These are phyloP conservation scores for Eucalyptus urophylla DNA, from an alignment of 345 rosid genomes.

Conservation along the genomic window DNA sequence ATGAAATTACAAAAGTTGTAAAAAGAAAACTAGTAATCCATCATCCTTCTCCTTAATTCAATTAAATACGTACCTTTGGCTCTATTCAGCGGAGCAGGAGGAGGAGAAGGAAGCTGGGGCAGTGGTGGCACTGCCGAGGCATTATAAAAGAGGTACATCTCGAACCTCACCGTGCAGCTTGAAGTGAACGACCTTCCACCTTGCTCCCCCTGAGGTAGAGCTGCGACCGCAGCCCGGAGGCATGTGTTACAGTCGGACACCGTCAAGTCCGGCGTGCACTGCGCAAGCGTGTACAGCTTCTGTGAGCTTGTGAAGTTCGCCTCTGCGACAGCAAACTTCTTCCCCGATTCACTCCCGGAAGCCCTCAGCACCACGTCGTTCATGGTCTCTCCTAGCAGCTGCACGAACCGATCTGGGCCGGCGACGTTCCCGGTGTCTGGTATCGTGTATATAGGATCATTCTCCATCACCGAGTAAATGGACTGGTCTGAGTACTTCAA, in stretches of 20 bases:
- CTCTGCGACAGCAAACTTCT: background rate
- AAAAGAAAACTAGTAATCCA: background rate
- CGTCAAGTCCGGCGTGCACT: background rate
- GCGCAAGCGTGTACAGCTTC: background rate
- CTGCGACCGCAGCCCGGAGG: background rate
- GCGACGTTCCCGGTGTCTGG: background rate
- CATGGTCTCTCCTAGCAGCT: background rate
- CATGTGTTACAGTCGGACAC: background rate
- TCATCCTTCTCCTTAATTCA: background rate
- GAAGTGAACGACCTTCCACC: background rate
- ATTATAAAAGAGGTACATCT: background rate
- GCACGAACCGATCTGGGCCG: background rate
- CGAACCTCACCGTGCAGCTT: background rate
- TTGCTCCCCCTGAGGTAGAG: background rate
- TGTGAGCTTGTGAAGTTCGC: background rate
- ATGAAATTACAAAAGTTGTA: background rate
- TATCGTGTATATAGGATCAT: fast-evolving
- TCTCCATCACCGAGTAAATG: background rate
- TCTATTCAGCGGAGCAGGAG: background rate
- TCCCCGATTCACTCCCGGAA: background rate
- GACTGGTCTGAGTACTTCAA: background rate
- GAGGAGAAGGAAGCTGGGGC: background rate
- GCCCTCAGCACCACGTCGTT: background rate
- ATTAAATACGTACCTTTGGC: background rate
- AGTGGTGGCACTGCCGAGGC: background rate